Evolutionary conservation across 495 filamentous ascomycete species (phyloP).

Genomic region (Sabuloglossum arenarium): DNA sequence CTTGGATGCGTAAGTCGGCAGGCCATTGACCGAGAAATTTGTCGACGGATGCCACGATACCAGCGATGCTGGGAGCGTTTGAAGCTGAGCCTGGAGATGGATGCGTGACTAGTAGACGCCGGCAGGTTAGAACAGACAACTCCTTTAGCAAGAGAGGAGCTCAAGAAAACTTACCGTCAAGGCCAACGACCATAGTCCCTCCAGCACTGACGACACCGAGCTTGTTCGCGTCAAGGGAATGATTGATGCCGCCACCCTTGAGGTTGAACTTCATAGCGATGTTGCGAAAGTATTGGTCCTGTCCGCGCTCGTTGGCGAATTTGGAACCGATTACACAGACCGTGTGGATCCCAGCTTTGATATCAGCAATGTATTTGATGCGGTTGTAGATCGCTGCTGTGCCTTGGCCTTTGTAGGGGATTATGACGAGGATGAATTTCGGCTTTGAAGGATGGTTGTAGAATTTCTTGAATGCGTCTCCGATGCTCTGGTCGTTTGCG

Average conservation of each 20-base stretch:
- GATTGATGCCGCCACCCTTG: constrained; percentile 65
- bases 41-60: constrained; percentile 53
- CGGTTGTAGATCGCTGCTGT: constrained; percentile 30
- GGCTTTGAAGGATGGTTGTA: background rate
- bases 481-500: background rate
- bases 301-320: constrained; percentile 7
- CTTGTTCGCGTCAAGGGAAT: constrained; percentile 28
- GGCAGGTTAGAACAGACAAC: background rate
- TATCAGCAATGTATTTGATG: constrained; percentile 48
- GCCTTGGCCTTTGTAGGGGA: background rate
- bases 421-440: background rate
- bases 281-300: constrained; percentile 43
- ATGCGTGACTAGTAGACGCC: constrained; percentile 39
- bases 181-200: constrained; percentile 71
- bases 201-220: constrained; percentile 35
- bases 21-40: constrained; percentile 46
- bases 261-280: constrained; percentile 68
- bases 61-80: constrained; percentile 31
- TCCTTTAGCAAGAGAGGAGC: background rate
- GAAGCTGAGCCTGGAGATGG: constrained; percentile 36
- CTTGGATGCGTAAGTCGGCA: constrained; percentile 37
- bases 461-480: background rate
- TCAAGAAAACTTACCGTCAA: constrained; percentile 36
- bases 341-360: constrained; percentile 39
- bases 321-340: constrained; percentile 32